Base-by-base conservation (phyloP, 805 yeast genomes). In the Lipomyces yamadae region DNA sequence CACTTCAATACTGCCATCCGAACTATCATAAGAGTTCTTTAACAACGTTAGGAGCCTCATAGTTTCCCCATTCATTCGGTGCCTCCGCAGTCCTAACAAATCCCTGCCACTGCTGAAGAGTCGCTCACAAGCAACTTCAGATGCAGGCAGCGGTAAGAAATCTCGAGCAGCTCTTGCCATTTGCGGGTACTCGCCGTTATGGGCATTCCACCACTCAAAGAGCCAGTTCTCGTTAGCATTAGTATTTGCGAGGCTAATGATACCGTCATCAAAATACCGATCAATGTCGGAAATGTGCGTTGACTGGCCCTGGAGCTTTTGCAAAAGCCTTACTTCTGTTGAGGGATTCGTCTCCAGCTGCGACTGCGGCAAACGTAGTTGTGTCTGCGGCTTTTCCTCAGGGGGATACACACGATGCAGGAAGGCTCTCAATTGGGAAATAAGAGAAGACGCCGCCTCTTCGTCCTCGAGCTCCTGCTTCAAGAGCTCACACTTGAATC, bases 11-110 rank as follows among this genome's bases (percentile, higher is more conserved):
- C n/a, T n/a, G n/a, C n/a, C n/a, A n/a, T n/a, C n/a, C n/a, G n/a
- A n/a, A n/a, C n/a, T n/a, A n/a, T n/a, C n/a, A n/a, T n/a, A n/a
- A n/a, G n/a, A n/a, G n/a, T n/a, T 45, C 52, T 45, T 45, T 8
- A 45, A 45, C 8, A 45, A 3, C 8, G 52, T 45, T 15, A 45
- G 11, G 11, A 45, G 52, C 52, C 52, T 45, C 52, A 45, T 45
- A 45, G 52, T 45, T 15, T 45, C 52, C 52, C 52, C 52, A 45
- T 45, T 45, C 52, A 45, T 45, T 45, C 52, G 52, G 11, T 8
- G 52, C 52, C 52, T 45, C 52, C 52, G 8, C 24, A 45, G 52
- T 45, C 52, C 24, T 4, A 45, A 8, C 52, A 45, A 45, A 45
- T 45, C 7, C 52, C 52, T 45, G 6, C 52, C 52, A 4, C 52